These are phyloP conservation scores for Mycena metata DNA, from an alignment of 768 basidiomycete genomes.

Conservation along the genomic window DNA sequence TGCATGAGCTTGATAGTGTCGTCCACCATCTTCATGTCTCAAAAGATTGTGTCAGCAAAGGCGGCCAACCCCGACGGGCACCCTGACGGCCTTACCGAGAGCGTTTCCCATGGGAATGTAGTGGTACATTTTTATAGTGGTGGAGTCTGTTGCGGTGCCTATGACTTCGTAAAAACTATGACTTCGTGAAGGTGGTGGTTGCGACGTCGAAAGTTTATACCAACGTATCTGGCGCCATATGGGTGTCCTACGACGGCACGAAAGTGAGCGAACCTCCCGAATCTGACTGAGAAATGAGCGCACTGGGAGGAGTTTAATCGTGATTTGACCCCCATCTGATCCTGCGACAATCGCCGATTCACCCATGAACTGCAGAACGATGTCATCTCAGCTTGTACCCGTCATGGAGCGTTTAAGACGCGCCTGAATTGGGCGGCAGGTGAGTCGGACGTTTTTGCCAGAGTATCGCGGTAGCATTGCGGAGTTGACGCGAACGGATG, in stretches of 20 bases:
- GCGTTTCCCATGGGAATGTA: slow-evolving; percentile 70
- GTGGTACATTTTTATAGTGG: slow-evolving; percentile 68
- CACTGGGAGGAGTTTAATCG: slow-evolving; percentile 58
- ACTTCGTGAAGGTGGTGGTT: slow-evolving; percentile 79
- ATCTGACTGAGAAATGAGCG: slow-evolving; percentile 29
- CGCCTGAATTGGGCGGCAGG: slow-evolving; percentile 73
- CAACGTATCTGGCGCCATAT: slow-evolving; percentile 46
- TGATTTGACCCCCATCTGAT: slow-evolving; percentile 75
- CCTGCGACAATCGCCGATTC: slow-evolving; percentile 71
- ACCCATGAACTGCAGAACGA: slow-evolving; percentile 52
- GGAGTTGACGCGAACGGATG: slow-evolving; percentile 72
- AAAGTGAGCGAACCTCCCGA: background rate
- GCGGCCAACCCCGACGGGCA: slow-evolving; percentile 11
- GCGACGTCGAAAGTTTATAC: too few relatives aligned
- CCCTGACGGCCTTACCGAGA: slow-evolving; percentile 73
- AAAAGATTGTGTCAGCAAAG: background rate
- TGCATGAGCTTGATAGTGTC: slow-evolving; percentile 73
- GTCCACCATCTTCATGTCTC: slow-evolving; percentile 68
- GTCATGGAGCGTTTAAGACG: slow-evolving; percentile 27
- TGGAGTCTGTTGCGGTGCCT: slow-evolving; percentile 68
- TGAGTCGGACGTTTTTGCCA: slow-evolving; percentile 70
- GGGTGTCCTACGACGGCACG: slow-evolving; percentile 53
- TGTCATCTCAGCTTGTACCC: background rate
- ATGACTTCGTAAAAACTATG: slow-evolving; percentile 79
- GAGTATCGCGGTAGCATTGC: slow-evolving; percentile 65